These are phyloP conservation scores for Macrotyloma uniflorum DNA, from an alignment of 306 rosid species.

Conservation along the genomic window DNA sequence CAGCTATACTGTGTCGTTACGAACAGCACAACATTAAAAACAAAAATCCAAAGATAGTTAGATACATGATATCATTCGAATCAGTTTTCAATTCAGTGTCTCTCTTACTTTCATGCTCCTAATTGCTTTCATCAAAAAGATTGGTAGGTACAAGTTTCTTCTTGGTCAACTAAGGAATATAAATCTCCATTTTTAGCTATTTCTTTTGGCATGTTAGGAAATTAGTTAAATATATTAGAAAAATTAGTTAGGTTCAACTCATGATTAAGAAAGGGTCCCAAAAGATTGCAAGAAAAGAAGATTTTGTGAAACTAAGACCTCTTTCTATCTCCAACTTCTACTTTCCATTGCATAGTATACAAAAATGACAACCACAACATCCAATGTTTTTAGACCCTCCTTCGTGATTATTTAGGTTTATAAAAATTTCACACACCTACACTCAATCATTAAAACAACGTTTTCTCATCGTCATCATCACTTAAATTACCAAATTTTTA, in stretches of 20 bases:
- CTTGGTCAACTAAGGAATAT: constrained; percentile 34
- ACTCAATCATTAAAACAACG: constrained; percentile 55
- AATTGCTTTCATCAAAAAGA: background rate
- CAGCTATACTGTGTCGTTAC: background rate
- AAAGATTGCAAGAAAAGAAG: constrained; percentile 48
- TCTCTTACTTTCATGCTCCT: background rate
- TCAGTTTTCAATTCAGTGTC: background rate
- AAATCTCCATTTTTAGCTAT: constrained; percentile 29
- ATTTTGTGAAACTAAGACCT: background rate
- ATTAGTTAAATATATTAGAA: constrained; percentile 20
- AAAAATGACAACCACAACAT: constrained; percentile 50
- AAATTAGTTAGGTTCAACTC: constrained; percentile 43
- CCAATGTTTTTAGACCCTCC: constrained; percentile 26
- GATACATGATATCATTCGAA: background rate
- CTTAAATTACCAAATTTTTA: too few species aligned
- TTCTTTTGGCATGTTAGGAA: background rate
- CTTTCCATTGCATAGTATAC: background rate
- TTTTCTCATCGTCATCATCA: too few species aligned
- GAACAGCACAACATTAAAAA: background rate
- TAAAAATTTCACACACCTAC: constrained; percentile 39
- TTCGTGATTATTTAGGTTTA: constrained; percentile 39
- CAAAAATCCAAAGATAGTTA: background rate
- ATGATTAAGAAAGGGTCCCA: constrained; percentile 55
- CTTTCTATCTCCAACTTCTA: background rate
- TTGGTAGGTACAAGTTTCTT: constrained; percentile 18